A percentile compares a stretch with the other conserved stretches of the same genome.
phyloP scores from a whole-genome alignment of 164 flowering plant genomes.

The Chimonanthus praecox region DNA sequence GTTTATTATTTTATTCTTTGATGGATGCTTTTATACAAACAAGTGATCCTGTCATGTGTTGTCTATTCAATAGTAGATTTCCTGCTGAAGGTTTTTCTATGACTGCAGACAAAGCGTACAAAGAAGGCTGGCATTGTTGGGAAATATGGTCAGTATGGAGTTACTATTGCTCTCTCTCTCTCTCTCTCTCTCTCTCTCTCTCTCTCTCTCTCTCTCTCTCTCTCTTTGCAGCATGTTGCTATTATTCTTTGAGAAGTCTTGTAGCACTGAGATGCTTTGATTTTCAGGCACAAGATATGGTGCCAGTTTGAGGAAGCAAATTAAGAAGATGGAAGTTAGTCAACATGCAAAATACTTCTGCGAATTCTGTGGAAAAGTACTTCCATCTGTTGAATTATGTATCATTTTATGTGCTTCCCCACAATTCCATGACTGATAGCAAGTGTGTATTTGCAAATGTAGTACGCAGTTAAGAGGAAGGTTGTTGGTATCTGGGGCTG shows the following conservation, averaged over 20 bases:
- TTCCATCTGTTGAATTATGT: neutral
- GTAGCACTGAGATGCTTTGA: too few species aligned
- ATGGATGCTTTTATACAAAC: too few species aligned
- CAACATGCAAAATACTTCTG: slow-evolving; percentile 83
- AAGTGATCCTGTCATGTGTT: too few species aligned
- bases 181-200: neutral
- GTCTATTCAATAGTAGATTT: too few species aligned
- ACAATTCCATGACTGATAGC: neutral
- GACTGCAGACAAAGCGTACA: slow-evolving; percentile 44
- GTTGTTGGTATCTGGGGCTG: slow-evolving; percentile 89
- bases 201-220: neutral
- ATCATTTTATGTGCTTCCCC: neutral
- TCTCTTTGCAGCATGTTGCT: neutral
- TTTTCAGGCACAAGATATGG: slow-evolving; percentile 75
- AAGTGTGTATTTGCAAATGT: slow-evolving; percentile 1
- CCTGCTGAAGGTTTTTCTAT: too few species aligned
- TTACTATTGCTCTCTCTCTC: neutral
- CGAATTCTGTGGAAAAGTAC: slow-evolving; percentile 80
- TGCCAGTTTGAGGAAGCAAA: slow-evolving; percentile 77
- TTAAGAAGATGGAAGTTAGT: slow-evolving; percentile 90
- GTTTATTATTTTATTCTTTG: too few species aligned
- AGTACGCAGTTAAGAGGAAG: slow-evolving; percentile 74
- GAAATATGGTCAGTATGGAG: slow-evolving; percentile 34
- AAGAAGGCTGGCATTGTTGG: slow-evolving; percentile 60
- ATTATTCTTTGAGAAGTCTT: neutral